These are phyloP conservation scores for Pichia sp. DNA, from an alignment of 1,139 yeast genomes.

Conservation along the genomic window DNA sequence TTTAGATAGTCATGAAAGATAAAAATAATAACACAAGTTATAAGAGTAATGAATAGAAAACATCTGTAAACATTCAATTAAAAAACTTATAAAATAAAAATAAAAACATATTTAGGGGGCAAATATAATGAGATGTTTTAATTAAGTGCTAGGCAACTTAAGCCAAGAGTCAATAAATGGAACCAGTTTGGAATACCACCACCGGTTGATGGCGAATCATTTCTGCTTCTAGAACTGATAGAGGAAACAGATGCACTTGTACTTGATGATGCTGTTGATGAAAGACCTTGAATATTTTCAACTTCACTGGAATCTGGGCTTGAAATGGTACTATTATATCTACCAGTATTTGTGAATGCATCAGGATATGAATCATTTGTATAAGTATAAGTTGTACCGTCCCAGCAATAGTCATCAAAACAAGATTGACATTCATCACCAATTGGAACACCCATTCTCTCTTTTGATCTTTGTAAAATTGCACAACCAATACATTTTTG, in stretches of 20 bases:
- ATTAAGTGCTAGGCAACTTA: constrained; percentile 6
- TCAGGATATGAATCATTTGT: constrained; percentile 21
- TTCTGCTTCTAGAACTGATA: constrained; percentile 7
- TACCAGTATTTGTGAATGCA: constrained; percentile 44
- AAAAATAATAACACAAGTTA: not conserved
- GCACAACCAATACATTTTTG: constrained; percentile 85
- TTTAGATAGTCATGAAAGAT: not conserved
- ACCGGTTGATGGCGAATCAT: not conserved
- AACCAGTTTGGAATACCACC: constrained; percentile 1
- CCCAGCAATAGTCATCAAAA: constrained; percentile 77
- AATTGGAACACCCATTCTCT: constrained; percentile 56
- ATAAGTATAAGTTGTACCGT: constrained; percentile 29
- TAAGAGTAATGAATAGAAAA: not conserved
- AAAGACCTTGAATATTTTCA: constrained; percentile 4
- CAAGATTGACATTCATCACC: constrained; percentile 71
- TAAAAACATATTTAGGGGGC: not conserved
- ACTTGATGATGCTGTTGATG: constrained; percentile 2
- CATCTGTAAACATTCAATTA: not conserved
- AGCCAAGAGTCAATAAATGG: not conserved
- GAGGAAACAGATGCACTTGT: constrained; percentile 7
- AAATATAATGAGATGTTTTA: not conserved
- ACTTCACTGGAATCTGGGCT: constrained; percentile 2
- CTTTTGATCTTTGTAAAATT: constrained; percentile 73
- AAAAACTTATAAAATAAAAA: not conserved
- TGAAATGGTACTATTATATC: constrained; percentile 32